Conservation (phyloP, 1,139 yeast species). For the Pneumocystis sp. region DNA sequence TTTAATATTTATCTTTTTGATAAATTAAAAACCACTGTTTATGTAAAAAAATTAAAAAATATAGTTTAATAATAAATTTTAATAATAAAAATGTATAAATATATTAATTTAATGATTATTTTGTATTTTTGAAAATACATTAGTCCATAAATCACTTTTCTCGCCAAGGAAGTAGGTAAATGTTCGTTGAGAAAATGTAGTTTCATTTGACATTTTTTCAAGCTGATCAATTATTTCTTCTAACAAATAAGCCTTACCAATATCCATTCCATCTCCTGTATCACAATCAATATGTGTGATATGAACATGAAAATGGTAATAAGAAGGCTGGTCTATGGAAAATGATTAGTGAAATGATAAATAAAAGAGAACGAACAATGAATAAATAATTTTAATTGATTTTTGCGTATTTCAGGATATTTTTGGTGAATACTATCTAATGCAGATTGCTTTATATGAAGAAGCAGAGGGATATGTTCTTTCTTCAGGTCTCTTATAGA, state of each 20-base stretch:
- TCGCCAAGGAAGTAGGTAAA: constrained; percentile 54
- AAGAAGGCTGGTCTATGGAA: constrained; percentile 61
- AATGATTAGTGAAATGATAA: not conserved
- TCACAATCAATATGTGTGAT: constrained; percentile 63
- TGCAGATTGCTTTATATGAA: constrained; percentile 32
- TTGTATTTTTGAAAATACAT: constrained; percentile 10
- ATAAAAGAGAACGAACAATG: constrained; percentile 32
- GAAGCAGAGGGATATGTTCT: constrained; percentile 44
- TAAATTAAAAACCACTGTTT: too few species aligned
- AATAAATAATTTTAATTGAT: constrained; percentile 55
- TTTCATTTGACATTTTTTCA: constrained; percentile 32
- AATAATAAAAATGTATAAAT: not conserved
- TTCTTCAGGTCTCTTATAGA: constrained; percentile 60
- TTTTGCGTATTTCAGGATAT: constrained; percentile 29
- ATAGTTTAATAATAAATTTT: not conserved
- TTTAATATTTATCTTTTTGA: too few species aligned
- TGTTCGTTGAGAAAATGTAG: constrained; percentile 36
- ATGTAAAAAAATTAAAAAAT: not conserved
- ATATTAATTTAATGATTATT: not conserved
- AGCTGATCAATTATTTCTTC: constrained; percentile 73
- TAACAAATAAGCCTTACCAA: constrained; percentile 68
- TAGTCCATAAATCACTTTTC: constrained; percentile 59
- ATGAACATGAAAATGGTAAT: constrained; percentile 88
- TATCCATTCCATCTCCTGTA: constrained; percentile 59
- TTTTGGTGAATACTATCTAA: constrained; percentile 33